Base-by-base conservation (phyloP, 768 basidiomycete species). In the Panus rudis region DNA sequence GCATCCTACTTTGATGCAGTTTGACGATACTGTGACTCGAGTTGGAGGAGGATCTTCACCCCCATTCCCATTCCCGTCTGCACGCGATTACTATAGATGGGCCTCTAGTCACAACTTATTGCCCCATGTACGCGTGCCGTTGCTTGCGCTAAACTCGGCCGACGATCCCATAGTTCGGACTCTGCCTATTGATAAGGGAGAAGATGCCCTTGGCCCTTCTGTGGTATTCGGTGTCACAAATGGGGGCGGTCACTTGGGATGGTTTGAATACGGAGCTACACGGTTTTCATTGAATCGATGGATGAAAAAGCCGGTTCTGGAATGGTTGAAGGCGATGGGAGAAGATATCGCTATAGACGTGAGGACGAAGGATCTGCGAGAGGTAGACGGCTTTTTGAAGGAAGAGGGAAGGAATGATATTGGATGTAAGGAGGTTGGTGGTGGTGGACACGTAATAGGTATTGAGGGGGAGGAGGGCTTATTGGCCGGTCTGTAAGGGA, bases 171-270 rank as follows among this genome's bases (percentile, higher is more conserved):
- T 90, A 31, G 79, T 88, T 17, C 70, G 68, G 35, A 66, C 75
- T 42, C 68, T 82, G 28, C 84, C 84, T 23, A 69, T 73, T 58
- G 70, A 79, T 45, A 69, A 67, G 6, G 70, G 67, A 44, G 70
- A 67, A 20, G 78, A 76, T 50, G 67, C 66, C 4, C 16, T 50
- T 23, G 43, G 45, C 31, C 33, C 53, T 40, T 72, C 72, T 55
- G 72, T 81, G 12, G 66, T 75, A 3, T 76, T 82, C 65, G 78
- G 67, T 17, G 55, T 81, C 37, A 88, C 89, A 0, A 60, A 66
- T 23, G 62, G 67, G 17, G 89, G 86, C 1, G 86, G 87, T 0
- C 87, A 90, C 64, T 69, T 91, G 12, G 90, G 90, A 27, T 93
- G 87, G 87, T 89, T 88, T 52, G 75, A 84, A 61, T 35, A 44